Conservation (phyloP, 805 yeast genomes). For the Wickerhamiella siamensis region DNA sequence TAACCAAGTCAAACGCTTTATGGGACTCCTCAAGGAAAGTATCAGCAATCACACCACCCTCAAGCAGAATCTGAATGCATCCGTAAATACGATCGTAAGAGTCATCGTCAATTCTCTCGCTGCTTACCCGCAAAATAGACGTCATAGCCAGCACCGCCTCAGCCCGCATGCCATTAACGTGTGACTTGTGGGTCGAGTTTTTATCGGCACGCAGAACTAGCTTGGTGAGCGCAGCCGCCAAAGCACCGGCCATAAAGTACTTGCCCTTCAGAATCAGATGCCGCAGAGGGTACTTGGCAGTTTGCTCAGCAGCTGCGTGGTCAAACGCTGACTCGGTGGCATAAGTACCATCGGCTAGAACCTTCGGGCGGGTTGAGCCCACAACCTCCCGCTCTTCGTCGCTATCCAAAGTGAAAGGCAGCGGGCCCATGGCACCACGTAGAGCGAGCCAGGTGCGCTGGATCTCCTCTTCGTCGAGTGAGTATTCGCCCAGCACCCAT, state of each 20-base stretch:
- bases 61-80: slow-evolving; percentile 59
- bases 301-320: slow-evolving; percentile 24
- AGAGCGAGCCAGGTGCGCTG: slow-evolving; percentile 78
- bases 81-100: slow-evolving; percentile 85
- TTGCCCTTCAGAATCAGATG: slow-evolving; percentile 74
- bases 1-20: slow-evolving; percentile 63
- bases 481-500: slow-evolving; percentile 94
- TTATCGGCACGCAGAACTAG: slow-evolving; percentile 62
- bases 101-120: slow-evolving; percentile 83
- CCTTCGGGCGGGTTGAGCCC: slow-evolving; percentile 40
- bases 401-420: slow-evolving; percentile 48
- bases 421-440: slow-evolving; percentile 72
- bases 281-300: slow-evolving; percentile 53
- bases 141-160: slow-evolving; percentile 91
- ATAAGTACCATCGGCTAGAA: slow-evolving; percentile 97
- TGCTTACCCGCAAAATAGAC: slow-evolving; percentile 70
- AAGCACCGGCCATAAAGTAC: slow-evolving; percentile 76
- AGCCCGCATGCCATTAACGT: slow-evolving; percentile 74
- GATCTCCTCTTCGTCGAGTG: slow-evolving; percentile 53
- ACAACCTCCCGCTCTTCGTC: slow-evolving; percentile 23
- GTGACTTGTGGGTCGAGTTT: slow-evolving; percentile 34
- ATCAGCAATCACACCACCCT: slow-evolving; percentile 37
- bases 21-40: slow-evolving; percentile 74
- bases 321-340: slow-evolving; percentile 85
- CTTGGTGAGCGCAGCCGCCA: slow-evolving; percentile 79